phyloP scores from a whole-genome alignment of 768 basidiomycete genomes.

The Psilocybe cubensis region DNA sequence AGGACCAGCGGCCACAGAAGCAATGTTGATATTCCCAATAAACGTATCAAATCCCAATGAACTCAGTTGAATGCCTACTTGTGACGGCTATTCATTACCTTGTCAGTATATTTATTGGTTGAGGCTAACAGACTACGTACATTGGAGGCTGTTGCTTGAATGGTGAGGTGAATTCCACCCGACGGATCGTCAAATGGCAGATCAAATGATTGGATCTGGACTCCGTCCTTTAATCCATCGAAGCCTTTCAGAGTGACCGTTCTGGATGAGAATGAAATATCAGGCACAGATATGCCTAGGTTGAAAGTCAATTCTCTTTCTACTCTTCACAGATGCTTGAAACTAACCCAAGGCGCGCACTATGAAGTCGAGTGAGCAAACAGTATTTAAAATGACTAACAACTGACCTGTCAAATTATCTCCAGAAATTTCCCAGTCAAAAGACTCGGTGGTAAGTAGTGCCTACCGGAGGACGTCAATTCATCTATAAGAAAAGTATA shows the following conservation, averaged over 20 bases:
- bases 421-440: slow-evolving; percentile 71
- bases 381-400: neutral
- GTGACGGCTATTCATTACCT: slow-evolving; percentile 55
- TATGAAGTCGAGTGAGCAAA: slow-evolving; percentile 21
- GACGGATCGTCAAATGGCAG: slow-evolving; percentile 70
- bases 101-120: neutral
- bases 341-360: slow-evolving; percentile 59
- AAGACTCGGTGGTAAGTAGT: slow-evolving; percentile 64
- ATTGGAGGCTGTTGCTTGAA: slow-evolving; percentile 62
- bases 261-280: slow-evolving; percentile 58
- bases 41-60: slow-evolving; percentile 66
- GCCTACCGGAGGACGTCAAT: slow-evolving; percentile 30
- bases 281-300: slow-evolving; percentile 59
- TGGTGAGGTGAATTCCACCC: slow-evolving; percentile 70
- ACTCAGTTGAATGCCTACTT: slow-evolving; percentile 70
- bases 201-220: slow-evolving; percentile 69
- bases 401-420: slow-evolving; percentile 61
- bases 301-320: neutral
- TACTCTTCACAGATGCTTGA: neutral
- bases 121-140: slow-evolving; percentile 38
- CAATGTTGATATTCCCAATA: slow-evolving; percentile 56
- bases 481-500: neutral
- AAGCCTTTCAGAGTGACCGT: slow-evolving; percentile 69
- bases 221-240: slow-evolving; percentile 65
- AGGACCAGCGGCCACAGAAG: slow-evolving; percentile 50